These are phyloP conservation scores for Eucalyptus virginea DNA, from an alignment of 345 rosid species.

Conservation along the genomic window DNA sequence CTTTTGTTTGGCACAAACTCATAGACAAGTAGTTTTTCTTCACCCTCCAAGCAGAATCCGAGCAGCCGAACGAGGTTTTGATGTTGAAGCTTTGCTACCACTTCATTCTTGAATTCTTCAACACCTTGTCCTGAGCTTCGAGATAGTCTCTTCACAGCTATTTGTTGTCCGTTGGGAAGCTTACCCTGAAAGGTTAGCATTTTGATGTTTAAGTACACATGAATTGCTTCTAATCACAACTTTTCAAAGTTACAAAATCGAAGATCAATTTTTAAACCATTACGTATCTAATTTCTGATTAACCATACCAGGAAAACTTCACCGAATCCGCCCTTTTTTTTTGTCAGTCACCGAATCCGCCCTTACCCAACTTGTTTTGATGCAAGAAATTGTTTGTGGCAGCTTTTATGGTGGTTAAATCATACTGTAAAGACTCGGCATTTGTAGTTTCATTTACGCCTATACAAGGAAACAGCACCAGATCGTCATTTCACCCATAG, in stretches of 20 bases:
- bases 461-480: no score
- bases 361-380: background rate
- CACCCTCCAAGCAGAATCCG: conserved; percentile 5
- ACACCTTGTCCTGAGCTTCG: conserved; percentile 43
- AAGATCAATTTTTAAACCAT: no score
- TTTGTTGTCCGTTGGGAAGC: background rate
- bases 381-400: conserved; percentile 11
- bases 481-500: background rate
- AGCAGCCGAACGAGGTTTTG: conserved; percentile 29
- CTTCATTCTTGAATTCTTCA: conserved; percentile 43
- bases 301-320: no score
- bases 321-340: no score
- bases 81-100: conserved; percentile 52
- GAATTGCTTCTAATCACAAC: no score
- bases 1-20: conserved; percentile 3
- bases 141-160: conserved; percentile 18
- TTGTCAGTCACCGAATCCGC: background rate
- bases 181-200: no score
- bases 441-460: background rate
- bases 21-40: conserved; percentile 40
- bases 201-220: no score
- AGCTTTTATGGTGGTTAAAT: background rate
- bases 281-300: no score
- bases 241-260: no score
- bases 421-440: background rate